These are phyloP conservation scores for Sanghuangporus baumii DNA, from an alignment of 1,284 basidiomycete genomes.

Conservation along the genomic window DNA sequence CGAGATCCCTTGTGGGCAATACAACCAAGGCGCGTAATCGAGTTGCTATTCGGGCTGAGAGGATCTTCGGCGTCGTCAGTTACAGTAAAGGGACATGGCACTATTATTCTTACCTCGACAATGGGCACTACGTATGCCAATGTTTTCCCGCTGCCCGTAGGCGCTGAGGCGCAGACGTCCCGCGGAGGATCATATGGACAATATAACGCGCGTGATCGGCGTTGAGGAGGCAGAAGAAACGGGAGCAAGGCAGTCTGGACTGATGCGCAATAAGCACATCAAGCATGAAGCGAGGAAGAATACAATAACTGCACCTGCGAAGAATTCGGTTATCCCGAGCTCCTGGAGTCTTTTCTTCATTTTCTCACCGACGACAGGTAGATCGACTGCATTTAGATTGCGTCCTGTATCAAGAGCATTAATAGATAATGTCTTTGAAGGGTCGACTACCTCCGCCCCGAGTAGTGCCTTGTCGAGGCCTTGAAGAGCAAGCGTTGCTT, in stretches of 20 bases:
- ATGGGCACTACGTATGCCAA: slow-evolving; percentile 92
- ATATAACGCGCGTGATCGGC: slow-evolving; percentile 49
- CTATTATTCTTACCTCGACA: slow-evolving; percentile 57
- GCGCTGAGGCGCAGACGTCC: slow-evolving; percentile 95
- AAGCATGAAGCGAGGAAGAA: background rate
- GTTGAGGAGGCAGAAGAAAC: slow-evolving; percentile 53
- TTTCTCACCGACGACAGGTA: slow-evolving; percentile 52
- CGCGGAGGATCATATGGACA: slow-evolving; percentile 64
- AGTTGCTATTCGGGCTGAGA: slow-evolving; percentile 71
- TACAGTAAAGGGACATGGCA: background rate
- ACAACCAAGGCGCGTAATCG: slow-evolving; percentile 89
- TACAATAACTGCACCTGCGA: slow-evolving; percentile 64
- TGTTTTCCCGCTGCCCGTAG: slow-evolving; percentile 97
- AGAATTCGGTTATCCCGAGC: slow-evolving; percentile 75
- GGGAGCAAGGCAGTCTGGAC: slow-evolving; percentile 84
- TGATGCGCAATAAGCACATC: slow-evolving; percentile 25
- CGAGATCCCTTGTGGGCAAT: slow-evolving; percentile 94
- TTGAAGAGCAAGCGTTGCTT: slow-evolving; percentile 62
- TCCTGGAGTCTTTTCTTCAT: slow-evolving; percentile 63
- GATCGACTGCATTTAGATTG: slow-evolving; percentile 17
- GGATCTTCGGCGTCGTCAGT: slow-evolving; percentile 39
- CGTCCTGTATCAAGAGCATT: slow-evolving; percentile 33
- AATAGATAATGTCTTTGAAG: slow-evolving; percentile 45
- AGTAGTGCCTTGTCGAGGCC: slow-evolving; percentile 73
- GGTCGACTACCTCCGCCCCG: slow-evolving; percentile 67